Evolutionary conservation across 1,139 yeast species (phyloP), one percentile per base, ranked within the genome.

Genomic region (Protomyces gravidus): DNA sequence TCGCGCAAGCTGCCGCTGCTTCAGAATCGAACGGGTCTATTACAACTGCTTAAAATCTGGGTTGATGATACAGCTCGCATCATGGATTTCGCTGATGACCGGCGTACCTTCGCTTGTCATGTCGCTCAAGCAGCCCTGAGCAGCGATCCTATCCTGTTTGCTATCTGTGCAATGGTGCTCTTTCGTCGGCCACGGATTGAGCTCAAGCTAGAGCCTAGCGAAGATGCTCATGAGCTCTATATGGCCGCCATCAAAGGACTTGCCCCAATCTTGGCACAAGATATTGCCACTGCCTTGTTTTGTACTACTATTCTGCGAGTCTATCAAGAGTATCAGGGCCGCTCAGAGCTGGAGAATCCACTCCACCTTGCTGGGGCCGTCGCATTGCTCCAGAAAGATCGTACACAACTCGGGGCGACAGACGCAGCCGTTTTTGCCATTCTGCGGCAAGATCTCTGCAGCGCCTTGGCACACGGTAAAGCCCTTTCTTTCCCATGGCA

Each of bases 371-470:
- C 42, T n/a, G 42, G 42, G n/a, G 42, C 42, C 42, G 42, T 36
- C 19, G 42, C 42, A 15, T 17, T 36, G 17, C 23, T 36, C 3
- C 42, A 36, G 11, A 17, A 13, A 9, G 21, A 36, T 36, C 19
- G 42, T 17, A 36, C 17, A 23, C 42, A 23, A 11, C 42, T 36
- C 21, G 21, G 11, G 19, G 19, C 42, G 11, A 36, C 42, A 15
- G 42, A 36, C 17, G 42, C 42, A 5, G 42, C 42, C 42, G 42
- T 36, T 23, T 36, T 36, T 36, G 42, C 42, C 23, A 36, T 36
- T 17, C 42, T 36, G 21, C 19, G 42, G 19, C 42, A 36, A 36
- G 42, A 36, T 36, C 42, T 36, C 21, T 15, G 42, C 42, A 15
- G 42, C 17, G 42, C 42, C 3, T 23, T 36, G 3, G 42, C 42